These are phyloP conservation scores for Ilyonectria robusta DNA, from an alignment of 2,329 filamentous ascomycete species.

Conservation along the genomic window DNA sequence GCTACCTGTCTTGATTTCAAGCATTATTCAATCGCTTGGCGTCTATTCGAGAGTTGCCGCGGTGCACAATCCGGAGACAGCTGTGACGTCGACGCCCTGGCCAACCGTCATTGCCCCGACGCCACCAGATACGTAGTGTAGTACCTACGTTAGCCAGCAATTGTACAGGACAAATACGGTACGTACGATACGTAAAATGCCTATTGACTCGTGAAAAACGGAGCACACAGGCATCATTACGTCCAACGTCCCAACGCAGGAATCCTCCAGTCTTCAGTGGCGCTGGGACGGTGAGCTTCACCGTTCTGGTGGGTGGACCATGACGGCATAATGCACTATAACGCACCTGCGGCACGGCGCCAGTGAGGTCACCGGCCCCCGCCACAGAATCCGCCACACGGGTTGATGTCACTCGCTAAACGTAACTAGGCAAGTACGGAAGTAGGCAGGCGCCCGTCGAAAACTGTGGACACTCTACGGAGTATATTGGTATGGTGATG, in stretches of 20 bases:
- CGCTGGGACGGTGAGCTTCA: background rate
- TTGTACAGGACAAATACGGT: background rate
- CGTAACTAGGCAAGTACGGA: background rate
- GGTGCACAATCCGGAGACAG: background rate
- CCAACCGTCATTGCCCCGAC: background rate
- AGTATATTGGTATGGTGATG: background rate
- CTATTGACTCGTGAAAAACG: background rate
- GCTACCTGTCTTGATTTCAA: background rate
- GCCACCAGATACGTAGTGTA: background rate
- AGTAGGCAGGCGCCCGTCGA: background rate
- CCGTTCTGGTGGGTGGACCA: background rate
- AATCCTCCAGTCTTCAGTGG: background rate
- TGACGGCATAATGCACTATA: constrained; percentile 38
- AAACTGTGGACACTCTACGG: background rate
- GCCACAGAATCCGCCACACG: constrained; percentile 28
- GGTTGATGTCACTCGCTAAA: constrained; percentile 44
- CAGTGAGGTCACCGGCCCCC: constrained; percentile 44
- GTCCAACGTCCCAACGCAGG: background rate
- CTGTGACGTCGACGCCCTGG: background rate
- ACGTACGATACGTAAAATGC: background rate
- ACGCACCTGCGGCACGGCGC: constrained; percentile 7
- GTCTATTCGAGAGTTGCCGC: background rate
- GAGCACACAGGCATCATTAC: background rate
- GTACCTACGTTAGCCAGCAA: background rate
- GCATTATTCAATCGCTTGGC: background rate